Evolutionary conservation across 1,139 yeast genomes (phyloP).

Genomic region (Geotrichum reessii): DNA sequence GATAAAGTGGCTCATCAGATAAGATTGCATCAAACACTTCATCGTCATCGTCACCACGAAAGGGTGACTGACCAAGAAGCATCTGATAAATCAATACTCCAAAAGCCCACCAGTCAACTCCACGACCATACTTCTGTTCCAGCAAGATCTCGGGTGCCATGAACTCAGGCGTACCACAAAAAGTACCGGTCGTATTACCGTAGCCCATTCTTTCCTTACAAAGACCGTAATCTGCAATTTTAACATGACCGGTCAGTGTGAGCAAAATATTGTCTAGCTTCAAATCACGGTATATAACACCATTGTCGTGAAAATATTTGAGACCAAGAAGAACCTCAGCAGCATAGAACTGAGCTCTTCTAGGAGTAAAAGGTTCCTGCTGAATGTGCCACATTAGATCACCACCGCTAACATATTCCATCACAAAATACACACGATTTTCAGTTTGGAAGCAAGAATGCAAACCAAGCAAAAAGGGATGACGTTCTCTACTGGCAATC

Average conservation of each 20-base stretch:
- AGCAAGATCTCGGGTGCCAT: conserved; percentile 98
- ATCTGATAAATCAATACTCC: conserved; percentile 94
- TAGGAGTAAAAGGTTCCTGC: conserved; percentile 78
- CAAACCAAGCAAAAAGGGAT: conserved; percentile 85
- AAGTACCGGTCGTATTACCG: conserved; percentile 86
- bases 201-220: conserved; percentile 95
- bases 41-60: conserved; percentile 97
- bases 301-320: conserved; percentile 91
- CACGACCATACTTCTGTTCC: conserved; percentile 85
- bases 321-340: conserved; percentile 90
- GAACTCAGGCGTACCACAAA: conserved; percentile 98
- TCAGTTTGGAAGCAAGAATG: conserved; percentile 98
- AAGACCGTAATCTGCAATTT: conserved; percentile 93
- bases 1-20: conserved; percentile 95
- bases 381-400: conserved; percentile 99
- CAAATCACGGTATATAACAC: conserved; percentile 93
- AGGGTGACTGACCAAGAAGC: conserved; percentile 94
- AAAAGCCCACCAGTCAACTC: conserved; percentile 99
- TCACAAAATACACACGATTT: conserved; percentile 91
- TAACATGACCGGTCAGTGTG: conserved; percentile 90
- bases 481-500: conserved; percentile 82
- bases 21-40: conserved; percentile 97
- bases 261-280: conserved; percentile 88
- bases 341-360: conserved; percentile 93
- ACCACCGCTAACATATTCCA: conserved; percentile 97